Percentiles rank a stretch among this genome's conserved stretches.
phyloP scores from a whole-genome alignment of 73 alveolate species.

The Tetrahymena borealis region DNA sequence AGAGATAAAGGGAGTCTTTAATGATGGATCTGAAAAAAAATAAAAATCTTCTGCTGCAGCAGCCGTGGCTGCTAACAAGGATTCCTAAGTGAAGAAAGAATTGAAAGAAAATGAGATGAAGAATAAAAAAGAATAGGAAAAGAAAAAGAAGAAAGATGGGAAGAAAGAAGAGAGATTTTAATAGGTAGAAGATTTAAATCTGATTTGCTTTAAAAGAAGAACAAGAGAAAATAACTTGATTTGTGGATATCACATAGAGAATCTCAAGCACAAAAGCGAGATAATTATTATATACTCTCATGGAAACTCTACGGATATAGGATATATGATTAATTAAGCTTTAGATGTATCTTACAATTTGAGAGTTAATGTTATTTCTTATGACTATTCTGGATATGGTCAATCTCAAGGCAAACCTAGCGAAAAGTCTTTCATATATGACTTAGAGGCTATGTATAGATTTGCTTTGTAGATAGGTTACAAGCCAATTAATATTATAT shows the following conservation, averaged over 20 bases:
- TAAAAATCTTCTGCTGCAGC: not conserved
- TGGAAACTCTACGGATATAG: slow-evolving; percentile 64
- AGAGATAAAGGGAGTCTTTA: not conserved
- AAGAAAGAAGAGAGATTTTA: not conserved
- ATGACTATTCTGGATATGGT: slow-evolving; percentile 67
- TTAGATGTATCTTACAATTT: slow-evolving; percentile 33
- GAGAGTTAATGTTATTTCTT: slow-evolving; percentile 33
- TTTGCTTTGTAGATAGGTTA: slow-evolving; percentile 12
- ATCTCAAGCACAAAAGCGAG: slow-evolving; percentile 4
- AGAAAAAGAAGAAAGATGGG: not conserved
- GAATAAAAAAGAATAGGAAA: not conserved
- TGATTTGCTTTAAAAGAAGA: not conserved
- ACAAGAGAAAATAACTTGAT: not conserved
- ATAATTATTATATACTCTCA: slow-evolving; percentile 50
- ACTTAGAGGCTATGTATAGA: slow-evolving; percentile 49
- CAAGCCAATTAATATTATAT: slow-evolving; percentile 4
- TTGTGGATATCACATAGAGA: not conserved
- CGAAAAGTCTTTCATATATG: slow-evolving; percentile 31
- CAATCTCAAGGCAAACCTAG: slow-evolving; percentile 56
- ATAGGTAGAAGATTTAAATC: not conserved
- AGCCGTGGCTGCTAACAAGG: not conserved
- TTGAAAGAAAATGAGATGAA: not conserved
- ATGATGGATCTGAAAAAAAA: not conserved
- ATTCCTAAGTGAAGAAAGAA: too few species aligned
- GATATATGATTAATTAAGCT: slow-evolving; percentile 40